Conservation (phyloP, 1,284 basidiomycete genomes). For the Sanghuangporus weigelae region DNA sequence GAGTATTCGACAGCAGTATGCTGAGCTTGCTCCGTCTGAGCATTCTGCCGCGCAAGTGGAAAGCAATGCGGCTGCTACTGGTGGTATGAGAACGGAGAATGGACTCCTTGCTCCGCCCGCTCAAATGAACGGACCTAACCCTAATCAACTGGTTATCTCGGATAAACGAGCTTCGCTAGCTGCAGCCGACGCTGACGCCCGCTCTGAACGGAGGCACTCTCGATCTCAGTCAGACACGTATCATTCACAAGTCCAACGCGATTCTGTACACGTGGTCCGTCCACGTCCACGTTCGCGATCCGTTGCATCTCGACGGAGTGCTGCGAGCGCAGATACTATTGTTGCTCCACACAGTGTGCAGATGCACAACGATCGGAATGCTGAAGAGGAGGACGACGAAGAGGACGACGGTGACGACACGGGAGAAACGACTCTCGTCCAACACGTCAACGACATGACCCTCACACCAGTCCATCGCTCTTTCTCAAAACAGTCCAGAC, state of each 20-base stretch:
- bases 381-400: background rate
- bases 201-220: background rate
- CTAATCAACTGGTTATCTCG: background rate
- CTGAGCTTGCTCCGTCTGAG: background rate
- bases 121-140: background rate
- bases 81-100: slow-evolving; percentile 1
- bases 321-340: background rate
- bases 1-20: slow-evolving; percentile 5
- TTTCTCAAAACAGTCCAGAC: background rate
- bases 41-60: background rate
- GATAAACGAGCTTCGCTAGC: background rate
- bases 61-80: background rate
- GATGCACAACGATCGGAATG: background rate
- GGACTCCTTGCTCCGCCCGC: background rate
- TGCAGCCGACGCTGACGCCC: background rate
- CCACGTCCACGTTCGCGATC: background rate
- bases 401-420: background rate
- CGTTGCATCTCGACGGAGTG: background rate
- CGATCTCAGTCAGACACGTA: background rate
- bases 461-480: background rate
- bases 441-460: background rate
- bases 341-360: background rate
- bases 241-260: background rate
- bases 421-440: slow-evolving; percentile 5
- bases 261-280: background rate